Conservation (phyloP, 768 basidiomycete species). For the Psilocybe sp. region DNA sequence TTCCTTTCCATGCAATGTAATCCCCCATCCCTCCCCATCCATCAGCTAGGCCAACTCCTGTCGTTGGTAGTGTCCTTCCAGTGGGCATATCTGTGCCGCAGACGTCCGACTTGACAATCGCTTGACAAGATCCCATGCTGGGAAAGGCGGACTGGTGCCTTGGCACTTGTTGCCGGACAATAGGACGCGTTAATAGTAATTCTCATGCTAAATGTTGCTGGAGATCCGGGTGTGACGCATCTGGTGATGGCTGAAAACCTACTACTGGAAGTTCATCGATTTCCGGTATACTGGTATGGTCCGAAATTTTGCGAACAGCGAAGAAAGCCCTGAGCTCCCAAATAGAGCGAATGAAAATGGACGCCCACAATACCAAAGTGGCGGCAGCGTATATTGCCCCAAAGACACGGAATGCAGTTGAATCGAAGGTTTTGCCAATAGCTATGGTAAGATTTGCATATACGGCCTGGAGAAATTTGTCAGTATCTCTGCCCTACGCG, state of each 20-base stretch:
- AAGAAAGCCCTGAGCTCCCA: constrained; percentile 21
- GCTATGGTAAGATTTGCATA: constrained; percentile 63
- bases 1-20: no score
- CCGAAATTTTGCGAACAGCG: constrained; percentile 1
- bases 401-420: constrained; percentile 52
- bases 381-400: constrained; percentile 52
- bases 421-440: constrained; percentile 47
- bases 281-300: not conserved
- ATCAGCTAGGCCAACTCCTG: no score
- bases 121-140: no score
- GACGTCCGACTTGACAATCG: no score
- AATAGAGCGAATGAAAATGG: constrained; percentile 42
- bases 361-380: constrained; percentile 52
- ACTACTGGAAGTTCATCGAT: constrained; percentile 1
- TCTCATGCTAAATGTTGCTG: not conserved
- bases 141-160: no score
- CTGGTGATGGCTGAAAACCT: not conserved
- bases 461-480: constrained; percentile 31
- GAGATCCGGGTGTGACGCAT: not conserved
- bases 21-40: no score
- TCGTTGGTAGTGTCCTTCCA: no score
- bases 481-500: not conserved
- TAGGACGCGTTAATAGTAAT: no score
- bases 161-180: not conserved
- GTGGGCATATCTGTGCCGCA: no score